Conservation (phyloP, 441 rosid species). For the Pelargonium myrrhifolium region DNA sequence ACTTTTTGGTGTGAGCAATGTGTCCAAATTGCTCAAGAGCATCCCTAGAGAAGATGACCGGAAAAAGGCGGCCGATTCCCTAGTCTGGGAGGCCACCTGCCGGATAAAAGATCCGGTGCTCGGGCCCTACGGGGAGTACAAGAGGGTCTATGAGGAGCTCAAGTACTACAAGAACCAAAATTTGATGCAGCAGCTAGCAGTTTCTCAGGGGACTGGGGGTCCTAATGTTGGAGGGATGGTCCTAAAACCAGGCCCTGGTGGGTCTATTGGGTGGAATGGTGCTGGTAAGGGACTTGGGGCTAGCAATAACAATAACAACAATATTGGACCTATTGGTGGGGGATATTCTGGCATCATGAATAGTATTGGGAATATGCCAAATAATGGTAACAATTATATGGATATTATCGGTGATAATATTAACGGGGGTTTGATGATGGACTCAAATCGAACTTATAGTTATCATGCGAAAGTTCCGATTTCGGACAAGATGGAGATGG, state of each 20-base stretch:
- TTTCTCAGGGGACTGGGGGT: not conserved
- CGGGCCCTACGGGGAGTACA: conserved; percentile 53
- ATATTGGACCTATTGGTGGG: too few species aligned
- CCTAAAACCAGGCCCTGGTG: not conserved
- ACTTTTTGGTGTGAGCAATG: conserved; percentile 27
- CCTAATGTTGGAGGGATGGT: not conserved
- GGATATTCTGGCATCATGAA: too few species aligned
- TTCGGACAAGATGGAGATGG: conserved; percentile 16
- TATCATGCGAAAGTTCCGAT: not conserved
- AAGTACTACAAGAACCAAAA: conserved; percentile 29
- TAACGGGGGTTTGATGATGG: not conserved
- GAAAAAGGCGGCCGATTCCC: conserved; percentile 8
- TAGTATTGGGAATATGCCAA: too few species aligned
- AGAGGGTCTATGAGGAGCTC: conserved; percentile 40
- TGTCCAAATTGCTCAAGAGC: conserved; percentile 17
- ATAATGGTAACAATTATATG: not conserved
- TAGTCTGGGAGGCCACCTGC: conserved; percentile 29
- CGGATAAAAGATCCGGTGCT: conserved; percentile 48
- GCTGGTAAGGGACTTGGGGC: not conserved
- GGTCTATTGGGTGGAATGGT: not conserved
- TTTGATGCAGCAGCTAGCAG: conserved; percentile 18
- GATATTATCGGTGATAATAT: not conserved
- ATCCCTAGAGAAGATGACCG: conserved; percentile 12
- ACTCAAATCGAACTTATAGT: not conserved
- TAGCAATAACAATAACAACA: not conserved